Percentiles rank a stretch among this genome's conserved stretches.
Evolutionary conservation across 179 eudicot species (phyloP).

Genomic region (Heliamphora pulchella): DNA sequence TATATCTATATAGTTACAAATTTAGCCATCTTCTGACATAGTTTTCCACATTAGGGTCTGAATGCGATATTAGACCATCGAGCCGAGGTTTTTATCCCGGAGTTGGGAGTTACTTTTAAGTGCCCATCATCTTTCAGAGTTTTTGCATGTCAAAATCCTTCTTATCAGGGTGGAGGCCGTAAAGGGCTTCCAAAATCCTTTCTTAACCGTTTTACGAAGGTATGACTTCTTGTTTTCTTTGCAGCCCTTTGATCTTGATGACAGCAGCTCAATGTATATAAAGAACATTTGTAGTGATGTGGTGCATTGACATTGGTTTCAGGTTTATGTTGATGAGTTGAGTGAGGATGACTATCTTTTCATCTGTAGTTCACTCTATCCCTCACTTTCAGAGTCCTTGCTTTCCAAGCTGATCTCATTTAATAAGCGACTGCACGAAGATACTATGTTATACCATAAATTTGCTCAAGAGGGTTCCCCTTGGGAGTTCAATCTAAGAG

Average conservation of each 20-base stretch:
- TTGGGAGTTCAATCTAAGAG: constrained; percentile 97
- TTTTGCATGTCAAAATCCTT: constrained; percentile 96
- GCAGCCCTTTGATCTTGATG: constrained; percentile 2
- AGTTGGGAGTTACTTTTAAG: constrained; percentile 73
- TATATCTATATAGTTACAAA: not conserved
- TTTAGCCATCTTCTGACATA: constrained; percentile 1
- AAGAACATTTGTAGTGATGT: not conserved
- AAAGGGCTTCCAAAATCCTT: constrained; percentile 97
- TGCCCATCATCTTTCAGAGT: constrained; percentile 87
- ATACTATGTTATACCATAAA: constrained; percentile 63
- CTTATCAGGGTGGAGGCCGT: constrained; percentile 93
- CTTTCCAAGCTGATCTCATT: constrained; percentile 55
- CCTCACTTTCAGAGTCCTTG: constrained; percentile 43
- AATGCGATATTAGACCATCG: constrained; percentile 95
- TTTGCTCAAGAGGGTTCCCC: constrained; percentile 90
- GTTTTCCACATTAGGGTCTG: constrained; percentile 48
- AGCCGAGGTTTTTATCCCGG: constrained; percentile 93
- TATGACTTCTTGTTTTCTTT: constrained; percentile 16
- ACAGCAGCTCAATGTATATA: not conserved
- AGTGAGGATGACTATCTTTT: constrained; percentile 64
- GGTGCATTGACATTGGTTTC: constrained; percentile 16
- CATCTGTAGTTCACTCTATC: constrained; percentile 69
- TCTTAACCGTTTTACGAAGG: constrained; percentile 93
- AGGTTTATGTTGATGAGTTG: constrained; percentile 96
- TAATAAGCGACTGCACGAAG: constrained; percentile 69